These are phyloP conservation scores for Syncephalastrum racemosum DNA, from an alignment of 371 early-diverging fungal genomes.

Conservation along the genomic window DNA sequence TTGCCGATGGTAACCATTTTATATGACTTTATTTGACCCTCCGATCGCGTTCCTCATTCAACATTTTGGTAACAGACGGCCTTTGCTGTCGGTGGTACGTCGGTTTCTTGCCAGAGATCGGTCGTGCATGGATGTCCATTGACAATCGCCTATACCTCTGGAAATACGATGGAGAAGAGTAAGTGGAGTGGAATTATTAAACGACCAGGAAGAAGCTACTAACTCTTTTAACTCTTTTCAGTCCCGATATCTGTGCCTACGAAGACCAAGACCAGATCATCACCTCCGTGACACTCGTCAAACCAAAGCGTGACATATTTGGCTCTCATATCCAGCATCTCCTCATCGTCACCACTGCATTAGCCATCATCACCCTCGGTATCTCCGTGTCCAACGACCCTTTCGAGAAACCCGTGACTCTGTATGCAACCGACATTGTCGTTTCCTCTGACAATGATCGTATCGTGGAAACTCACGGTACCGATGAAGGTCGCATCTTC, in stretches of 20 bases:
- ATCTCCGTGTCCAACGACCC: slow-evolving; percentile 30
- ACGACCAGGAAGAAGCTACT: background rate
- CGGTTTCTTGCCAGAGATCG: slow-evolving; percentile 82
- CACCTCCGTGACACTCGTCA: slow-evolving; percentile 73
- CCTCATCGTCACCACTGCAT: slow-evolving; percentile 78
- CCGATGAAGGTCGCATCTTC: slow-evolving; percentile 77
- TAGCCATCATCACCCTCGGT: slow-evolving; percentile 77
- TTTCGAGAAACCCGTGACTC: slow-evolving; percentile 31
- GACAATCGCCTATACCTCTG: slow-evolving; percentile 76
- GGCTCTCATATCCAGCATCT: slow-evolving; percentile 74
- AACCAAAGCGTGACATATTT: slow-evolving; percentile 75
- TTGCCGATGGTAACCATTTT: no score
- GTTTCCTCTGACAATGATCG: slow-evolving; percentile 75
- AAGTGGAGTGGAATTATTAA: slow-evolving; percentile 3
- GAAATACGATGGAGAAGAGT: slow-evolving; percentile 70
- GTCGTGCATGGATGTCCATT: slow-evolving; percentile 77
- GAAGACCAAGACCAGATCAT: slow-evolving; percentile 89
- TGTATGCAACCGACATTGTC: slow-evolving; percentile 68
- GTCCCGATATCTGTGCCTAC: slow-evolving; percentile 65
- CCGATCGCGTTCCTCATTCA: background rate
- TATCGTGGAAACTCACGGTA: slow-evolving; percentile 70
- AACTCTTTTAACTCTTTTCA: slow-evolving; percentile 11
- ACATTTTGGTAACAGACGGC: slow-evolving; percentile 25
- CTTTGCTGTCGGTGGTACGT: slow-evolving; percentile 77
- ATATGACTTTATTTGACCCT: no score